Evolutionary conservation across 1,284 basidiomycete species (phyloP).

Genomic region (Sanghuangporus weigelae): DNA sequence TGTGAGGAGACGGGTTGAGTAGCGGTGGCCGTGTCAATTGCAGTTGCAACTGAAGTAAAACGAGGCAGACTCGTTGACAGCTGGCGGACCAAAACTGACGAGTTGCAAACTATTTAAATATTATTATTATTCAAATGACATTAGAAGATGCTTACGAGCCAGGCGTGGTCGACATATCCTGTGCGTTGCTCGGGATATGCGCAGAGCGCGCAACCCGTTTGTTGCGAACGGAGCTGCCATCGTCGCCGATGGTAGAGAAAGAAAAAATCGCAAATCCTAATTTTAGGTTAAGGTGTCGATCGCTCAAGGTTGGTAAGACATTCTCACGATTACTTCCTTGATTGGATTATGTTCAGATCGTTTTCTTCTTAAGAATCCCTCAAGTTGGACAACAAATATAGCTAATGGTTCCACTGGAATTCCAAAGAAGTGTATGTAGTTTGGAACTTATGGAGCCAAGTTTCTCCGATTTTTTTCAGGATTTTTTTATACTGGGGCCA

Average conservation of each 20-base stretch:
- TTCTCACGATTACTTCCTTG: neutral
- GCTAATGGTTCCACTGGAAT: too few species aligned
- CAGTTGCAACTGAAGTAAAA: neutral
- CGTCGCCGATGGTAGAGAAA: constrained; percentile 10
- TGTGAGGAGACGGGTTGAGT: neutral
- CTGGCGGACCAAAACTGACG: neutral
- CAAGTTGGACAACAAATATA: too few species aligned
- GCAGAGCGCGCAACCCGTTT: neutral
- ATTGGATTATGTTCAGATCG: too few species aligned
- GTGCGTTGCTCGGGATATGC: neutral
- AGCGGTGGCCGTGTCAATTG: neutral
- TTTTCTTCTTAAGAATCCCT: too few species aligned
- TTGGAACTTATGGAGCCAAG: too few species aligned
- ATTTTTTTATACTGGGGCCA: too few species aligned
- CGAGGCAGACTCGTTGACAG: constrained; percentile 8
- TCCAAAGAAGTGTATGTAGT: too few species aligned
- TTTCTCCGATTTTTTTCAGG: too few species aligned
- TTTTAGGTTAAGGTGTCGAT: neutral
- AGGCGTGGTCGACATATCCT: neutral
- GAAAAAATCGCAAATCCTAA: neutral
- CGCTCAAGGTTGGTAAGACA: neutral
- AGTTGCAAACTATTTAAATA: neutral
- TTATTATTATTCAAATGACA: neutral
- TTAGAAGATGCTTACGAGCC: neutral
- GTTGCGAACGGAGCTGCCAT: constrained; percentile 1